Evolutionary conservation across 352 stramenopile genomes (phyloP).

Genomic region (Globisporangium acanthophoron): DNA sequence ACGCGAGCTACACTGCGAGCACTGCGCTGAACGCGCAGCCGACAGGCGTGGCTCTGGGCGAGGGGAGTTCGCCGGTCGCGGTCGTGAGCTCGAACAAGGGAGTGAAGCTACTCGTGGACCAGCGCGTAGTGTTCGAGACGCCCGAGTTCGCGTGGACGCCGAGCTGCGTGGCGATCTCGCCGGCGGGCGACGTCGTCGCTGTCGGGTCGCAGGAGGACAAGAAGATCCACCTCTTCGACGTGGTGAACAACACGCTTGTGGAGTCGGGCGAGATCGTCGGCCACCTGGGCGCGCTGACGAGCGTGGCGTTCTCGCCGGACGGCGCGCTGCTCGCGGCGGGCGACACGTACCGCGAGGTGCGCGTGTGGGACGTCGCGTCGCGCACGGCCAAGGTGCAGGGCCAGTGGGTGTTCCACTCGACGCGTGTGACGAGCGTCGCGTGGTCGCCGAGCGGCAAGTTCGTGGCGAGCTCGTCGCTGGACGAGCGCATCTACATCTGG

Average conservation of each 20-base stretch:
- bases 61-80: slow-evolving; percentile 37
- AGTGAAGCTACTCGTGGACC: slow-evolving; percentile 71
- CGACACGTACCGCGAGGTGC: slow-evolving; percentile 87
- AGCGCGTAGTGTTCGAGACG: slow-evolving; percentile 69
- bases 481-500: slow-evolving; percentile 97
- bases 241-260: slow-evolving; percentile 58
- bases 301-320: slow-evolving; percentile 81
- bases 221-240: slow-evolving; percentile 85
- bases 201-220: slow-evolving; percentile 81
- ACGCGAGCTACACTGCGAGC: slow-evolving; percentile 52
- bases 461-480: slow-evolving; percentile 89
- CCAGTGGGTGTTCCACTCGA: slow-evolving; percentile 96
- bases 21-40: slow-evolving; percentile 64
- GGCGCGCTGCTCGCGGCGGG: slow-evolving; percentile 80
- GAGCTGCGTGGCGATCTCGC: slow-evolving; percentile 69
- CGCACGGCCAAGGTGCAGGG: slow-evolving; percentile 85
- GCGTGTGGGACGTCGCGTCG: slow-evolving; percentile 82
- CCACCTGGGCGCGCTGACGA: slow-evolving; percentile 71
- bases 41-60: slow-evolving; percentile 54
- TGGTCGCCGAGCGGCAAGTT: slow-evolving; percentile 91
- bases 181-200: slow-evolving; percentile 62
- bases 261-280: slow-evolving; percentile 62
- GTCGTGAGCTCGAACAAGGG: slow-evolving; percentile 80
- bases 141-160: slow-evolving; percentile 74
- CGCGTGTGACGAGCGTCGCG: slow-evolving; percentile 89